These are phyloP conservation scores for Bryoerythrophyllum caledonicum DNA, from an alignment of 225 moss, liverwort and hornwort genomes.

Conservation along the genomic window DNA sequence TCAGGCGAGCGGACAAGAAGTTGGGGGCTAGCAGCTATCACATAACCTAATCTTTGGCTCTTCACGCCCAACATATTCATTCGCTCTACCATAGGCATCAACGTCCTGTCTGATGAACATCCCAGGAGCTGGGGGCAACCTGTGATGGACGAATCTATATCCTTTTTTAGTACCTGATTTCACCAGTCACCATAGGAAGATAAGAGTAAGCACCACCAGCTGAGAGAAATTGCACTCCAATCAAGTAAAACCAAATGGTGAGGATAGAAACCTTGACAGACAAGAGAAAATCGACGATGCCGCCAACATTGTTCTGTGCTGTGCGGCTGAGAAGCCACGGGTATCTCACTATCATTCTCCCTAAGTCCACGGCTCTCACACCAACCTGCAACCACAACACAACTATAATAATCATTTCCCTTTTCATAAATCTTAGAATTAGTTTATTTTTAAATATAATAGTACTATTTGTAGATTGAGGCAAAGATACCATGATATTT, in stretches of 20 bases:
- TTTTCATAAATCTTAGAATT: no score
- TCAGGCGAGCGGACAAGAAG: conserved; percentile 60
- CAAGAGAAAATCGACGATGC: conserved; percentile 57
- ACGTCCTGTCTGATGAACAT: conserved; percentile 54
- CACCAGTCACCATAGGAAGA: conserved; percentile 16
- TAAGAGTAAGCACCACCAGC: conserved; percentile 18
- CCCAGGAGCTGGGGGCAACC: conserved; percentile 85
- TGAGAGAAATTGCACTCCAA: background rate
- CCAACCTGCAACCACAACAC: conserved; percentile 61
- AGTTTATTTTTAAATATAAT: no score
- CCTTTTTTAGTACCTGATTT: conserved; percentile 74
- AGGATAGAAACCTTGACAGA: conserved; percentile 71
- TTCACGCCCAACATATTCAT: conserved; percentile 75
- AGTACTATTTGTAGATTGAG: no score
- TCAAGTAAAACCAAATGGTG: background rate
- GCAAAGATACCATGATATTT: no score
- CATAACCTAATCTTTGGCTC: conserved; percentile 85
- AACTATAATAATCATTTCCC: background rate
- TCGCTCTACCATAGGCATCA: conserved; percentile 75
- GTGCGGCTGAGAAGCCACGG: conserved; percentile 92
- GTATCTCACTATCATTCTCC: conserved; percentile 79
- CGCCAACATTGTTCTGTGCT: conserved; percentile 67
- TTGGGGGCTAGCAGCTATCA: conserved; percentile 78
- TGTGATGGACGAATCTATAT: conserved; percentile 82
- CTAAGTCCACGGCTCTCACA: conserved; percentile 78